Conservation (phyloP, 2,329 filamentous ascomycete species). For the Bertia moriformis region DNA sequence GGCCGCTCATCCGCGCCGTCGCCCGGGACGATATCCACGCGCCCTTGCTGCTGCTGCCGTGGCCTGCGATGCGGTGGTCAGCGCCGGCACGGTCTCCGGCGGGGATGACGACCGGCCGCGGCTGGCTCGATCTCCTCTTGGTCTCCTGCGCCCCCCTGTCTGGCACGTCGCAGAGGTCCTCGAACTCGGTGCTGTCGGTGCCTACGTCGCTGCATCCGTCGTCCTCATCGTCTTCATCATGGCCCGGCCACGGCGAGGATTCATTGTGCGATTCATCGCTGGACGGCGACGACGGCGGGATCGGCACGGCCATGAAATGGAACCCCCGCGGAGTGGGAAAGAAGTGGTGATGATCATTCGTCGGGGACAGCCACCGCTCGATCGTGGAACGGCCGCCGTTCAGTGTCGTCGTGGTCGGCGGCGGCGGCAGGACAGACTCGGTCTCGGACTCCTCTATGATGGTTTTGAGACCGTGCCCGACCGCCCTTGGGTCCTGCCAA, state of each 20-base stretch:
- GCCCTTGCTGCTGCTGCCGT: too few species aligned
- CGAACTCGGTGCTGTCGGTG: slow-evolving; percentile 60
- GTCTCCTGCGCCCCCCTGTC: slow-evolving; percentile 51
- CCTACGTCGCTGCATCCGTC: slow-evolving; percentile 36
- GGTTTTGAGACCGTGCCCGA: slow-evolving; percentile 41
- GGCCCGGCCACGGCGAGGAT: slow-evolving; percentile 14
- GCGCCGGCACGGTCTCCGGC: background rate
- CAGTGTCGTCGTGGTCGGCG: background rate
- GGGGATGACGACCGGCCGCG: background rate
- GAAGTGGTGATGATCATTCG: slow-evolving; percentile 47
- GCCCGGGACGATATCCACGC: too few species aligned
- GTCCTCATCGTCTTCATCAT: background rate
- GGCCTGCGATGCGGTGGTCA: too few species aligned
- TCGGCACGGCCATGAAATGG: slow-evolving; percentile 48
- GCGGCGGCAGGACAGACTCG: slow-evolving; percentile 8
- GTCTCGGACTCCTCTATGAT: slow-evolving; percentile 42
- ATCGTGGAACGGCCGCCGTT: too few species aligned
- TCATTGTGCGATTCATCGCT: slow-evolving; percentile 35
- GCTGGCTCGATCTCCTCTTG: background rate
- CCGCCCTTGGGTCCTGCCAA: slow-evolving; percentile 37
- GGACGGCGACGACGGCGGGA: slow-evolving; percentile 46
- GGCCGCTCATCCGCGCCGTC: background rate
- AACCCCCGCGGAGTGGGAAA: slow-evolving; percentile 60
- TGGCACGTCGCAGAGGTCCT: slow-evolving; percentile 76
- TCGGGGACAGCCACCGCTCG: slow-evolving; percentile 38